These are phyloP conservation scores for Syzygium syzygioides DNA, from an alignment of 441 rosid species.

Conservation along the genomic window DNA sequence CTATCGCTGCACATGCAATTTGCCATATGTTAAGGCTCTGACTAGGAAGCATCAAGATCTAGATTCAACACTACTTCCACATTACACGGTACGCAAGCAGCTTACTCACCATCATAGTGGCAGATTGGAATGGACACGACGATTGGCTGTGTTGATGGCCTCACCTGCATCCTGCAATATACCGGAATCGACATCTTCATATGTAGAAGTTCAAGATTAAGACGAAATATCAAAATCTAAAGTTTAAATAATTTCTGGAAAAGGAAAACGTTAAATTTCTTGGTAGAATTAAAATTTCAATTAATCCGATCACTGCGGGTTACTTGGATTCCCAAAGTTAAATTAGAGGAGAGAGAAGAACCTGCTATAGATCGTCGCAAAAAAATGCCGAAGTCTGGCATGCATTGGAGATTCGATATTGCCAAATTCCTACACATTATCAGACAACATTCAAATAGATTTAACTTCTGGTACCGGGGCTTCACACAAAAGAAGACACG, in stretches of 20 bases:
- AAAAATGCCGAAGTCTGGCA: constrained; percentile 64
- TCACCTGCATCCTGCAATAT: constrained; percentile 76
- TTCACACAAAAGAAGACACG: not conserved
- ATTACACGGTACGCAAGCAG: not conserved
- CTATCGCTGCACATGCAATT: not conserved
- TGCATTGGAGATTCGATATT: constrained; percentile 82
- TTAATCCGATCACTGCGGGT: not conserved
- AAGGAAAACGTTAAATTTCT: not conserved
- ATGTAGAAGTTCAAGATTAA: not conserved
- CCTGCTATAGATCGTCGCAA: constrained; percentile 68
- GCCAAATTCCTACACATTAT: constrained; percentile 71
- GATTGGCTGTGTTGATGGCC: constrained; percentile 57
- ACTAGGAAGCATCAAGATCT: not conserved
- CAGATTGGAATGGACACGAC: constrained; percentile 77
- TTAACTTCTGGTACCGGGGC: not conserved
- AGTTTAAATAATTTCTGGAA: not conserved
- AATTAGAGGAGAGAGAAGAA: constrained; percentile 8
- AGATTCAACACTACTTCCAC: not conserved
- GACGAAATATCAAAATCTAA: not conserved
- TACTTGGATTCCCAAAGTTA: not conserved
- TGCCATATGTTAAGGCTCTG: not conserved
- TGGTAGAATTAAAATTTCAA: not conserved
- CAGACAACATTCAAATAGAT: not conserved
- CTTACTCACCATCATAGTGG: constrained; percentile 77
- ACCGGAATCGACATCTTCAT: not conserved